Conservation (phyloP, 441 rosid genomes). For the Populus hybrid region DNA sequence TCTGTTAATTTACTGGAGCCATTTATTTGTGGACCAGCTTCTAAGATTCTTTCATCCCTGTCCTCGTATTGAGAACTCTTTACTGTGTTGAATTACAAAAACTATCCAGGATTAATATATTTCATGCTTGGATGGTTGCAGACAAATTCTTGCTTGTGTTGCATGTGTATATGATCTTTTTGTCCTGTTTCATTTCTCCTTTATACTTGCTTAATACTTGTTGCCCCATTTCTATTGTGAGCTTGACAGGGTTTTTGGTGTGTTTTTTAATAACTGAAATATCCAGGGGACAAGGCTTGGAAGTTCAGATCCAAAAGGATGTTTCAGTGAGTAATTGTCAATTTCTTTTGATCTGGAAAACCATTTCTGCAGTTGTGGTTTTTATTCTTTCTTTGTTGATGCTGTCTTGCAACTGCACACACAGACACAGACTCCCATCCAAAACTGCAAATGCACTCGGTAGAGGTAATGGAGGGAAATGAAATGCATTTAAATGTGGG, state of each 20-base stretch:
- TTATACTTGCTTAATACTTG: not conserved
- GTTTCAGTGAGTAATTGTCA: slow-evolving; percentile 67
- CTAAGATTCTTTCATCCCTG: not conserved
- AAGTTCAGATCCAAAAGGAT: slow-evolving; percentile 99
- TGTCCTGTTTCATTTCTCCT: not conserved
- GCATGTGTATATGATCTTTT: slow-evolving; percentile 4
- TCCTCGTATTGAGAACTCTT: not conserved
- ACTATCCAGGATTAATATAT: not conserved
- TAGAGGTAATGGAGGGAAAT: slow-evolving; percentile 3
- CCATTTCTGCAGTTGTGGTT: slow-evolving; percentile 15
- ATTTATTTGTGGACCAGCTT: not conserved
- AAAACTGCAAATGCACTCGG: not conserved
- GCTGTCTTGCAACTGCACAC: not conserved
- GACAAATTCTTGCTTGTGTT: not conserved
- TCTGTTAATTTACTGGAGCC: not conserved
- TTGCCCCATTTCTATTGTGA: not conserved
- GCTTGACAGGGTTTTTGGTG: slow-evolving; percentile 6
- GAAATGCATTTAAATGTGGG: not conserved
- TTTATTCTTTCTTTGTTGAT: not conserved
- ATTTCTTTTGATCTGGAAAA: not conserved
- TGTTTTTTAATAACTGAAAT: slow-evolving; percentile 20
- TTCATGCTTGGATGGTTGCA: not conserved
- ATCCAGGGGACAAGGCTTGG: slow-evolving; percentile 96
- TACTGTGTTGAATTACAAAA: not conserved
- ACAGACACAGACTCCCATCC: not conserved